Evolutionary conservation across 768 basidiomycete genomes (phyloP), one percentile per base, ranked within the genome.

Genomic region (Podaxis rugospora): DNA sequence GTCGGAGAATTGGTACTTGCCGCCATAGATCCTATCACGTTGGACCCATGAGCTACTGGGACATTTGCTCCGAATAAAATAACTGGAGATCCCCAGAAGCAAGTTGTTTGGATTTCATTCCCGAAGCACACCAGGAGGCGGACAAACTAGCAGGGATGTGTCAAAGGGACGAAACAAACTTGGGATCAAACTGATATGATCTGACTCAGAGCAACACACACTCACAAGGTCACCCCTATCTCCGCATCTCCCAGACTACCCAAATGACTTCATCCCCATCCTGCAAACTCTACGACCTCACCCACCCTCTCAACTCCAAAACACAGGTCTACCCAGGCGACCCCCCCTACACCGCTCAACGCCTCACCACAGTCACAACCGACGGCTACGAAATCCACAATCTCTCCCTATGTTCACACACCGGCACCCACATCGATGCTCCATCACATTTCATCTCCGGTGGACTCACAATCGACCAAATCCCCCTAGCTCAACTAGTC

Each of bases 381-480:
- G 77, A 85, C 57, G 82, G 82, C 39, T 82, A 78, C 66, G 78
- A 74, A 52, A 80, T 88, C 11, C 79, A 80, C 62, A 67, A 75
- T 0, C 71, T 92, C 52, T 74, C 80, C 27, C 66, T 90, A 21
- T 81, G 86, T 3, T 84, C 89, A 1, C 90, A 92, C 67, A 86
- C 86, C 1, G 90, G 90, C 50, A 92, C 90, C 2, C 90, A 92
- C 73, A 78, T 92, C 70, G 90, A 92, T 66, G 87, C 89, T 0
- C 90, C 90, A 0, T 84, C 80, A 53, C 90, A 92, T 67, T 91
- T 90, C 74, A 72, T 87, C 71, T 71, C 73, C 3, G 74, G 80
- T 28, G 88, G 86, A 4, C 72, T 72, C 47, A 82, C 82, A 7
- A 76, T 91, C 50, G 83, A 86, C 64, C 75, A 85, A 54, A 76